Base-by-base conservation (phyloP, 2,329 filamentous ascomycete genomes). In the Sporothrix luriei region DNA sequence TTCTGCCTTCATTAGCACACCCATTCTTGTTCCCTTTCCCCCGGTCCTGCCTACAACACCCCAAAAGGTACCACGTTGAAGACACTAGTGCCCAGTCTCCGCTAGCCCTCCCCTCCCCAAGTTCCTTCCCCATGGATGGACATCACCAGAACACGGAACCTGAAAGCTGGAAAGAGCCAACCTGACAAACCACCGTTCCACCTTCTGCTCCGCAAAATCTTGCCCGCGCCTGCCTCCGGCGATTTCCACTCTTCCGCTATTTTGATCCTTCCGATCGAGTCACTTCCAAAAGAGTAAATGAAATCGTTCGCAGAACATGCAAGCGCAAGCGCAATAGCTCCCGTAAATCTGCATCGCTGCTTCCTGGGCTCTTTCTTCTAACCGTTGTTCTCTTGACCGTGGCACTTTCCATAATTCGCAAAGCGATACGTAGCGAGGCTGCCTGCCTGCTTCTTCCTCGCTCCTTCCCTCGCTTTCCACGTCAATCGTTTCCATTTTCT, bases 231-330 rank as follows among this genome's bases (percentile, higher is more conserved):
- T 62, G 40, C 59, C 6, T 29, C 59, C 21, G 43, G 59, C 40
- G 40, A n/a, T 62, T 62, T n/a, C 59, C 55, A 24, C 7, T n/a
- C 19, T 61, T 13, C 55, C 55, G 3, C 11, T 10, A 9, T 16
- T 29, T 10, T 48, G 40, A 24, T 26, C 46, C 19, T 48, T 29
- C 21, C 61, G 43, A 29, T 65, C 46, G 62, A 46, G 38, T 65
- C 62, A 33, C 46, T 65, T 65, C 62, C 62, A 21, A 65, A 65
- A 65, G 24, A 24, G 40, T 19, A n/a, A 14, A n/a, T 46, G 43
- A 10, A 48, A 29, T 24, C 46, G 43, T 65, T 21, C 46, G 26
- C 46, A 11, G 9, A 61, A 61, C n/a, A 19, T 5, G 38, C 59
- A 26, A 26, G 11, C 21, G 33, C 33, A 33, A 33, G 40, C 59